Evolutionary conservation across 2,329 filamentous ascomycete genomes (phyloP), one percentile per base, ranked within the genome.

Genomic region (Aspergillus ustus): DNA sequence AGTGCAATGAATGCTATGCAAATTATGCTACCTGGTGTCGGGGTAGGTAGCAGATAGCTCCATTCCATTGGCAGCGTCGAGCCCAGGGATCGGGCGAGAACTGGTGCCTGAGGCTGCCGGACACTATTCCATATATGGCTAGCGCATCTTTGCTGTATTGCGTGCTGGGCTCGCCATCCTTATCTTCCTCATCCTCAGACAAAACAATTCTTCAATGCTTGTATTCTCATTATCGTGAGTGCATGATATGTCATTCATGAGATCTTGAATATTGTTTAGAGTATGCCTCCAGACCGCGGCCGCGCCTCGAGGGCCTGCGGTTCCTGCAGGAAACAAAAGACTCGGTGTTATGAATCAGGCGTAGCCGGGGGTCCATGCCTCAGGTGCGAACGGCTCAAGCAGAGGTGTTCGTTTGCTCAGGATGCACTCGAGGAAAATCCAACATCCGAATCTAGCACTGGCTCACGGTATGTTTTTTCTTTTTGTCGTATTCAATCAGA

Each of bases 251-350:
- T 15, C 4, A 15, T 5, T 40, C 9, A 15, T 15, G 1, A 3
- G 8, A 40, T 5, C 6, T 13, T 15, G 25, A 40, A 13, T 2
- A 9, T 19, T 8, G 7, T 22, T 22, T 5, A 25, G 7, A 45
- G 13, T 29, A 60, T 60, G 58, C 58, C 58, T 37, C 45, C 52
- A 6, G 58, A 60, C 13, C 44, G 58, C n/a, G 58, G 58, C 9
- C 58, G 52, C 31, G 58, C 58, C 20, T 60, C 58, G 2, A 60
- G 34, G 51, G 58, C 58, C 28, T 60, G 58, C 37, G 22, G 34
- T 29, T 60, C 58, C 5, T 60, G 58, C 45, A 29, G 52, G 19
- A 55, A 52, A 45, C 58, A 60, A 37, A 60, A 60, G 46, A 60
- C 58, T 11, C 46, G 58, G 34, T 60, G 58, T 20, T 60, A 60